Conservation (phyloP, 2,329 filamentous ascomycete genomes). For the Pseudogymnoascus sp. region DNA sequence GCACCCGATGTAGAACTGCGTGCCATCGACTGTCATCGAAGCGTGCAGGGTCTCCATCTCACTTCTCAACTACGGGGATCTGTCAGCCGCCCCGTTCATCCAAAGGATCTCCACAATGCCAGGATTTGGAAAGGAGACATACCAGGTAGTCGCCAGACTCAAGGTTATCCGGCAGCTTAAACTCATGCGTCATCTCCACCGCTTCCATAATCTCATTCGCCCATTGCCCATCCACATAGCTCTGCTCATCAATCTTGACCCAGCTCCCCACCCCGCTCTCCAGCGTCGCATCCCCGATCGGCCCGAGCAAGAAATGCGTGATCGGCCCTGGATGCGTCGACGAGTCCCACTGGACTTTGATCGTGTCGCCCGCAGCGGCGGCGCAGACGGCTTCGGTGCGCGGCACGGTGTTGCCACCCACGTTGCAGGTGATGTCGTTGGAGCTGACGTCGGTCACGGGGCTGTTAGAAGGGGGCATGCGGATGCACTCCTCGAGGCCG, state of each 20-base stretch:
- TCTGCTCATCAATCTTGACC: constrained; percentile 29
- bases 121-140: background rate
- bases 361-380: constrained; percentile 29
- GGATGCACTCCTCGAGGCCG: constrained; percentile 37
- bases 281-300: constrained; percentile 22
- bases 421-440: constrained; percentile 44
- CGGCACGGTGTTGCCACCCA: constrained; percentile 22
- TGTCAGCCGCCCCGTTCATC: background rate
- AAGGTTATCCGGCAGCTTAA: constrained; percentile 23
- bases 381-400: constrained; percentile 27
- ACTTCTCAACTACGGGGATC: constrained; percentile 25
- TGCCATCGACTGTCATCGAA: constrained; percentile 25
- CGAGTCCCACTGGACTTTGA: constrained; percentile 33
- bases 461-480: constrained; percentile 43
- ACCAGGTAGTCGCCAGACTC: constrained; percentile 29
- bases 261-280: constrained; percentile 27
- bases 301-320: constrained; percentile 32
- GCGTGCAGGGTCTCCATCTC: constrained; percentile 31
- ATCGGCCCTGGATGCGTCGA: constrained; percentile 35
- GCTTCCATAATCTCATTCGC: constrained; percentile 25
- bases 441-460: constrained; percentile 31
- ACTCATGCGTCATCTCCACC: constrained; percentile 20
- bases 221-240: constrained; percentile 25
- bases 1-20: constrained; percentile 29
- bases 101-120: background rate